phyloP scores from a whole-genome alignment of 805 yeast genomes.

The Spathaspora girioi region DNA sequence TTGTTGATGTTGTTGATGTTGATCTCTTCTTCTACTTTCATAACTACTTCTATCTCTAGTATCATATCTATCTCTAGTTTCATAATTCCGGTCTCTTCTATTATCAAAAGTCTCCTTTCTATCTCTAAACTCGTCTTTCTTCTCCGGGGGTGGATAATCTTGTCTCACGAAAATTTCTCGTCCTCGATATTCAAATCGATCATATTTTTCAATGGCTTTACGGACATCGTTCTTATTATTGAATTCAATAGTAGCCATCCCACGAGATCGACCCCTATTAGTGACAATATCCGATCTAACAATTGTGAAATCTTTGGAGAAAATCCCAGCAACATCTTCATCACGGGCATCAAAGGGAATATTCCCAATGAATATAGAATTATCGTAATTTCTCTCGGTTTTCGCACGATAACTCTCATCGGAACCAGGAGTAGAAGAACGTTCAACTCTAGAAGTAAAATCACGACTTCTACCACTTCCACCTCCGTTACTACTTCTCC shows the following conservation, averaged over 20 bases:
- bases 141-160: constrained; percentile 78
- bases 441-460: constrained; percentile 16
- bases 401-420: constrained; percentile 26
- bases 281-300: constrained; percentile 81
- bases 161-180: constrained; percentile 87
- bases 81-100: constrained; percentile 12
- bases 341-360: constrained; percentile 64
- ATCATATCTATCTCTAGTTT: constrained; percentile 3
- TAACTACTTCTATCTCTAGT: constrained; percentile 9
- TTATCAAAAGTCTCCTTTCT: constrained; percentile 12
- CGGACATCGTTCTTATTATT: constrained; percentile 59
- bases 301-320: constrained; percentile 49
- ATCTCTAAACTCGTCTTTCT: constrained; percentile 21
- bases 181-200: constrained; percentile 62
- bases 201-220: constrained; percentile 65
- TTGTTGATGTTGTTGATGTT: constrained; percentile 7
- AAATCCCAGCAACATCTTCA: constrained; percentile 55
- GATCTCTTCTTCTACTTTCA: constrained; percentile 8
- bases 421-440: constrained; percentile 14
- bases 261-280: constrained; percentile 75
- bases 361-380: constrained; percentile 72
- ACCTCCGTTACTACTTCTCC: constrained; percentile 12
- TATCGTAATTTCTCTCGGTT: constrained; percentile 56
- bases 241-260: constrained; percentile 91
- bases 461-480: constrained; percentile 20